phyloP scores from a whole-genome alignment of 495 filamentous ascomycete genomes.

The Parmelia sp. region DNA sequence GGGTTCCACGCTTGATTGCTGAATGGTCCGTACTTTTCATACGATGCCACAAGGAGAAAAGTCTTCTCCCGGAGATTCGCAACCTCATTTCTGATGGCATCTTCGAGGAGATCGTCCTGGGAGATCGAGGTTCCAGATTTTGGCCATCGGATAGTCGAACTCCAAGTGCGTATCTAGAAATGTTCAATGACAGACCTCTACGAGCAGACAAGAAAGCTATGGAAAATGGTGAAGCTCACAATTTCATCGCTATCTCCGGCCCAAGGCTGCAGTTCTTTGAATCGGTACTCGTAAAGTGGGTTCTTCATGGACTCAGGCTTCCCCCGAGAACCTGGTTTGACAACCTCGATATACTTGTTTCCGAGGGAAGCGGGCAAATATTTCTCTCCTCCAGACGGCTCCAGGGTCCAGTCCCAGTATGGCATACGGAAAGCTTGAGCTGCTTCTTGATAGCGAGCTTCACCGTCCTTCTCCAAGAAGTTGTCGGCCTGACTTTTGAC shows the following conservation, averaged over 20 bases:
- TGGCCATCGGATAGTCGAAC: not conserved
- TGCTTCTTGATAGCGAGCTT: not conserved
- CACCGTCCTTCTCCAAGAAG: conserved; percentile 10
- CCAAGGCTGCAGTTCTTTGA: not conserved
- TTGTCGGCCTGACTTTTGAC: conserved; percentile 8
- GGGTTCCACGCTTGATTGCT: not conserved
- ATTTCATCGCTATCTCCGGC: not conserved
- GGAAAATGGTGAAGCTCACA: not conserved
- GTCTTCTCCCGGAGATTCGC: not conserved
- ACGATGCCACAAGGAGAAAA: not conserved
- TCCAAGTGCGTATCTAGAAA: not conserved
- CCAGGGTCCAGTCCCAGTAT: not conserved
- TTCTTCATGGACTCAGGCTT: not conserved
- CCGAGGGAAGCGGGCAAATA: not conserved
- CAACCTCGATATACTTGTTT: not conserved
- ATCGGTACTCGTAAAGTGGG: not conserved
- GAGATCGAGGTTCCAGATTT: not conserved
- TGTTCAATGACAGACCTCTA: not conserved
- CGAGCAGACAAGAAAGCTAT: not conserved
- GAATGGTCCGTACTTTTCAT: not conserved
- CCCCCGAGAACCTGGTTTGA: not conserved
- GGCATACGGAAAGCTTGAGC: not conserved
- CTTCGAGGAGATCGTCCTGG: not conserved
- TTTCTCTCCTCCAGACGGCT: too few species aligned
- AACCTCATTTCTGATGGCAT: not conserved